Evolutionary conservation across 2,329 filamentous ascomycete genomes (phyloP).

Genomic region (Penicillium sp.): DNA sequence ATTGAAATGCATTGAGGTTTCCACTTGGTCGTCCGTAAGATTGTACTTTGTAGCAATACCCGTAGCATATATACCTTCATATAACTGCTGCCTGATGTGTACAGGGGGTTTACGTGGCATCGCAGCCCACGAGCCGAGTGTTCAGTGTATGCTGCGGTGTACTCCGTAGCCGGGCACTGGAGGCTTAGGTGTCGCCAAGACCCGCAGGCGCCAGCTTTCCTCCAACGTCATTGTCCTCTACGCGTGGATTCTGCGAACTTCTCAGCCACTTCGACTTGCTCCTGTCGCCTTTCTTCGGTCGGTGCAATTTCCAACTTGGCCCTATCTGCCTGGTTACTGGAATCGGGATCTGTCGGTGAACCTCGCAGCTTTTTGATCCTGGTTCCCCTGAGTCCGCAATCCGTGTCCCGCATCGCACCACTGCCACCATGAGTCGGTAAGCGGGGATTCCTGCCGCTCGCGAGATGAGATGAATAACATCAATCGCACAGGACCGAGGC

Average conservation of each 20-base stretch:
- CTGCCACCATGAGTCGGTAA: conserved; percentile 65
- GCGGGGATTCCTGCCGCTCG: conserved; percentile 16
- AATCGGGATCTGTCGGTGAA: conserved; percentile 24
- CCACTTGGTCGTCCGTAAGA: not conserved
- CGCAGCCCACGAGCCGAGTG: not conserved
- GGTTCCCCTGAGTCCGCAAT: conserved; percentile 26
- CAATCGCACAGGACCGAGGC: conserved; percentile 56
- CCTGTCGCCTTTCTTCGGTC: conserved; percentile 5
- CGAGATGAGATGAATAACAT: conserved; percentile 9
- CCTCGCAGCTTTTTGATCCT: conserved; percentile 10
- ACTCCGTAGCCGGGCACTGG: not conserved
- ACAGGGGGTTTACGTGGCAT: conserved; percentile 1
- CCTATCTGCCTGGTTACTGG: conserved; percentile 21
- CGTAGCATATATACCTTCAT: not conserved
- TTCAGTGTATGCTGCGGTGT: not conserved
- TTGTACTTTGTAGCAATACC: not conserved
- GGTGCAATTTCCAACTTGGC: conserved; percentile 11
- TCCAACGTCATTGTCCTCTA: conserved; percentile 38
- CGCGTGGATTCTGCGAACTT: conserved; percentile 13
- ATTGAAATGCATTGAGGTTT: not conserved
- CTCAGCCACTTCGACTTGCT: conserved; percentile 2
- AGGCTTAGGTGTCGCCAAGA: conserved; percentile 35
- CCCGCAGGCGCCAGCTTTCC: conserved; percentile 39
- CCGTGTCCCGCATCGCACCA: conserved; percentile 27
- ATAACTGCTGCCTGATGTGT: conserved; percentile 1